Base-by-base conservation (phyloP, 441 rosid species). In the Manihot esculenta region DNA sequence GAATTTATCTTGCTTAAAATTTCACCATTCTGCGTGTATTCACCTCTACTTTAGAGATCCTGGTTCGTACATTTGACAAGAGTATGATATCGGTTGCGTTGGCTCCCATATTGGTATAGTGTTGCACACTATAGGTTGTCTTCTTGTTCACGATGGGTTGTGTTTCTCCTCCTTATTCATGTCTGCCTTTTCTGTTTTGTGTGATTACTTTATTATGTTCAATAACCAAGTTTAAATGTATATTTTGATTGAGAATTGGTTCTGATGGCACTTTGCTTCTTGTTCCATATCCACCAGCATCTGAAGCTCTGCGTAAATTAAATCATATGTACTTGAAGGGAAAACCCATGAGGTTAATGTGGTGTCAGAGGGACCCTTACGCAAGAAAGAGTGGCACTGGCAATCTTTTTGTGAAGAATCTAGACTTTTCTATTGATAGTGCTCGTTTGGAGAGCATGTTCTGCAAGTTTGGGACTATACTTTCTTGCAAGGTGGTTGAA, bases 401-500 rank as follows among this genome's bases (percentile, higher is more conserved):
- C 41, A 87, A 82, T 77, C 85, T 87, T 45, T 87, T 74, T 76
- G 85, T 83, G 62, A 87, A 84, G 80, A 88, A 89, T 76, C 86
- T 89, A 11, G 72, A 78, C 62, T 76, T 73, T 74, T 81, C 85
- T 1, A 76, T 91, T 55, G 75, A 60, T 69, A 77, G 84, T 66
- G 72, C 59, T 50, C 38, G 70, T 77, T 74, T 89, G 82, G 85
- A 87, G 62, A 73, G 76, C 62, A 62, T 83, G 24, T 91, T 91
- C 67, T 51, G 72, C 60, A 78, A 72, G 49, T 89, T 66, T 72
- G 92, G 91, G 48, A 69, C 33, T 8, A 71, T 92, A 66, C 86
- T 92, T 76, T 89, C 97, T 56, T 89, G 96, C 85, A 88, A 89
- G 81, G 89, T 87, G 60, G 89, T 63, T 54, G 88, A 81, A 75